Evolutionary conservation across 1,139 yeast species (phyloP), one percentile per base, ranked within the genome.

Genomic region (Zygosaccharomyces sapae): DNA sequence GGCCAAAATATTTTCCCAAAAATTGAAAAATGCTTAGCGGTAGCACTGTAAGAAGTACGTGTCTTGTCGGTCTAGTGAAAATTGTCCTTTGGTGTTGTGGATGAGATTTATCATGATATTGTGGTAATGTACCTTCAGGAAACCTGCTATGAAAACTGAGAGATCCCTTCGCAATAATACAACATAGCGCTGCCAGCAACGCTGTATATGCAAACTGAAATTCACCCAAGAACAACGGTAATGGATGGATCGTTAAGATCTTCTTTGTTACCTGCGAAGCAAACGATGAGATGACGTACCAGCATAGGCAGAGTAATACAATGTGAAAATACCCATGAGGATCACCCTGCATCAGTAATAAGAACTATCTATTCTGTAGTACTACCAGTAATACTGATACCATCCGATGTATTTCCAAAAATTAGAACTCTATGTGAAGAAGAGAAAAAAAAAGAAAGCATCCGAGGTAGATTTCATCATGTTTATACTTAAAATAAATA

Each of bases 1-100:
- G 97, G 5, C 94, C 83, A 45, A 95, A 81, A 57, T 88, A 80
- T 66, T 92, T 97, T 20, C 97, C 98, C 22, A 84, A 74, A 56
- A 92, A 86, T 70, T 90, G 97, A 68, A 90, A 92, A 49, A 83
- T 71, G 3, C 97, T 96, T 86, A 92, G 83, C 5, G 97, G 97
- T 18, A 88, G 73, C 0, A 95, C 89, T 20, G 95, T 82, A 46
- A 72, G 65, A 8, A 88, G 62, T 33, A 88, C 73, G 45, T 77
- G 74, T 38, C 52, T 60, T 8, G 66, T 56, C 10, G 73, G 72
- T 41, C 48, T 51, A 12, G 70, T 61, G 27, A 2, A 70, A 61
- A 42, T 67, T 58, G 44, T 49, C n/a, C 46, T 31, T 46, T 56
- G 46, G 52, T 58, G 42, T 44, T 44, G 47, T 27, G 63, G 46